Percentiles rank a stretch among this genome's conserved stretches.
These are phyloP conservation scores for Clonostachys rhizophaga DNA, from an alignment of 2,329 filamentous ascomycete genomes.

Conservation along the genomic window DNA sequence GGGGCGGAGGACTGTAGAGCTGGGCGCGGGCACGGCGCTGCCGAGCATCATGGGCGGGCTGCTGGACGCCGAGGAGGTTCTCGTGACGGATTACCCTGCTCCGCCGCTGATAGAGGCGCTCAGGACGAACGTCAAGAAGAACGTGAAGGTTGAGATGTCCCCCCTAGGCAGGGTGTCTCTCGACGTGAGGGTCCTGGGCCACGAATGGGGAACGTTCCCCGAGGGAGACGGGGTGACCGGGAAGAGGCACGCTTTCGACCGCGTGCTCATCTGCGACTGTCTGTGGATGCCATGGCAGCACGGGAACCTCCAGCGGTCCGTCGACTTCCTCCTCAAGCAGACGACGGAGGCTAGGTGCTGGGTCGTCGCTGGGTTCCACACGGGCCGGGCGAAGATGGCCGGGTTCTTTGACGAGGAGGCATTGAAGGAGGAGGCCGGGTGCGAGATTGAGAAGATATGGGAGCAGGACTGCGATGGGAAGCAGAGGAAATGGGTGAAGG, in stretches of 20 bases:
- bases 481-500: slow-evolving; percentile 55
- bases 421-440: slow-evolving; percentile 36
- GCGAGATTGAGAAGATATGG: slow-evolving; percentile 61
- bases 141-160: slow-evolving; percentile 29
- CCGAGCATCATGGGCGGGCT: slow-evolving; percentile 44
- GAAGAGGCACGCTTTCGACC: slow-evolving; percentile 41
- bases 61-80: slow-evolving; percentile 42
- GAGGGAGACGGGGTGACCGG: neutral
- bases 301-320: slow-evolving; percentile 56
- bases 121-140: slow-evolving; percentile 48
- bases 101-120: slow-evolving; percentile 55
- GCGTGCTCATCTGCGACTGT: slow-evolving; percentile 67
- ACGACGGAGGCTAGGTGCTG: slow-evolving; percentile 45
- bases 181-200: neutral
- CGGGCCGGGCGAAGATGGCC: slow-evolving; percentile 60
- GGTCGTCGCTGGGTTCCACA: slow-evolving; percentile 70
- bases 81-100: slow-evolving; percentile 66
- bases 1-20: slow-evolving; percentile 52
- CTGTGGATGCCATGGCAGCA: slow-evolving; percentile 74
- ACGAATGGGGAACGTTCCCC: neutral
- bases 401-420: slow-evolving; percentile 53
- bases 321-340: slow-evolving; percentile 54
- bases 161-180: slow-evolving; percentile 10
- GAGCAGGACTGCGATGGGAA: slow-evolving; percentile 64
- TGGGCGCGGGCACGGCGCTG: slow-evolving; percentile 62